Evolutionary conservation across 2,329 filamentous ascomycete species (phyloP).

Genomic region (Neofusicoccum kwambonambiense): DNA sequence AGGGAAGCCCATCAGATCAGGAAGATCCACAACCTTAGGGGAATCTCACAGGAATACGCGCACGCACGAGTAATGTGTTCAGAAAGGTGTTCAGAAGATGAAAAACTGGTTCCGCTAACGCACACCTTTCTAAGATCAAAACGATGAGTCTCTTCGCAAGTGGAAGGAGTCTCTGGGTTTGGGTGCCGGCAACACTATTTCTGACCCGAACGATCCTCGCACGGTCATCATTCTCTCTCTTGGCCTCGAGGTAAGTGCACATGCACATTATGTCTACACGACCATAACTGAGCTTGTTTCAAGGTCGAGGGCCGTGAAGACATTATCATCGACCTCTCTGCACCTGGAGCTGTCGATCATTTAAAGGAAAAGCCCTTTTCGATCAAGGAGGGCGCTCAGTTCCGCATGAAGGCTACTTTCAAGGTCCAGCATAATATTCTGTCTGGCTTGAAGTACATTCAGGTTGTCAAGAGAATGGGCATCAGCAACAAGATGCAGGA

Average conservation of each 20-base stretch:
- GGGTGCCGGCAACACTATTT: constrained; percentile 56
- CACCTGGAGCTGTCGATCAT: constrained; percentile 67
- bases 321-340: constrained; percentile 83
- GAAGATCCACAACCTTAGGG: too few relatives aligned
- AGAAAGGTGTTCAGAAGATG: too few relatives aligned
- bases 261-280: not conserved
- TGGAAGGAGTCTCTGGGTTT: constrained; percentile 98
- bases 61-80: too few relatives aligned
- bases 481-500: constrained; percentile 91
- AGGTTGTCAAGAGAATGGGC: constrained; percentile 87
- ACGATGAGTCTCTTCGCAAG: constrained; percentile 91
- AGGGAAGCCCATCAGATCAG: too few relatives aligned
- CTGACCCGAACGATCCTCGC: constrained; percentile 69
- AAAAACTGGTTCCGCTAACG: not conserved
- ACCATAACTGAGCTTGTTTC: not conserved
- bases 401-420: constrained; percentile 93
- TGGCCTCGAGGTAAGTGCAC: constrained; percentile 64
- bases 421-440: constrained; percentile 96
- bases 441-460: constrained; percentile 92
- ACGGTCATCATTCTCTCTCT: constrained; percentile 93
- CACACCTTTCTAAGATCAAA: constrained; percentile 51
- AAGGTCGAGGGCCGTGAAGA: constrained; percentile 71
- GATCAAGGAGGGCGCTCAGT: constrained; percentile 93
- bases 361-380: constrained; percentile 93
- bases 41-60: too few relatives aligned